Base-by-base conservation (phyloP, 1,284 basidiomycete species). In the Earliella scabrosa region DNA sequence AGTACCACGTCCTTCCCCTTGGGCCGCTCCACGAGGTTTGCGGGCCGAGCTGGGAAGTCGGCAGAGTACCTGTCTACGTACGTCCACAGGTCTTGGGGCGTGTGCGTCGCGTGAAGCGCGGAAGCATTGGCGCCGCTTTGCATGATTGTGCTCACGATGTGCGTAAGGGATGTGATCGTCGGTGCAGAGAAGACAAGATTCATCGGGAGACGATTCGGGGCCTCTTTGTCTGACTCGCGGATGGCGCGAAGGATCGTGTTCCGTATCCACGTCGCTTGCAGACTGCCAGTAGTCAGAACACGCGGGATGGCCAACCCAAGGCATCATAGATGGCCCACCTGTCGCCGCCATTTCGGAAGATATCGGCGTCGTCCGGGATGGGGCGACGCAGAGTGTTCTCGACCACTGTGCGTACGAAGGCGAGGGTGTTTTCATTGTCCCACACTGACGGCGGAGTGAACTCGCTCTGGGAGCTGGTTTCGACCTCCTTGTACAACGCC, bases 291-390 rank as follows among this genome's bases (percentile, higher is more conserved):
- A 26, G 13, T 31, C 29, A 2, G 2, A 8, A 13, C n/a, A n/a
- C n/a, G n/a, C n/a, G n/a, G n/a, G n/a, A n/a, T n/a, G n/a, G n/a
- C n/a, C 11, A 9, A 26, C 13, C 20, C 21, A 11, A n/a, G 13
- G 21, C 3, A 39, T 8, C 21, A 27, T 18, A 29, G 21, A 13
- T 23, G 38, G 1, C 47, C 10, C 39, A 73, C 76, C 77, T 78
- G 58, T 80, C 77, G 51, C 74, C 75, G 6, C 77, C 77, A 26
- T 68, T 62, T 20, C 72, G 67, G 62, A 80, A 80, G 6, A 80
- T 58, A 52, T 80, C 77, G 13, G 65, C 72, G 14, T 63, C 54
- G 46, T 76, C 73, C 4, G 56, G 32, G 16, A 72, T 45, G 4
- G 50, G 13, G 7, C 54, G 48, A 9, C 50, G 48, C 21, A 76